Base-by-base conservation (phyloP, 176 grass and related monocot species). In the Saccharum officinarum region DNA sequence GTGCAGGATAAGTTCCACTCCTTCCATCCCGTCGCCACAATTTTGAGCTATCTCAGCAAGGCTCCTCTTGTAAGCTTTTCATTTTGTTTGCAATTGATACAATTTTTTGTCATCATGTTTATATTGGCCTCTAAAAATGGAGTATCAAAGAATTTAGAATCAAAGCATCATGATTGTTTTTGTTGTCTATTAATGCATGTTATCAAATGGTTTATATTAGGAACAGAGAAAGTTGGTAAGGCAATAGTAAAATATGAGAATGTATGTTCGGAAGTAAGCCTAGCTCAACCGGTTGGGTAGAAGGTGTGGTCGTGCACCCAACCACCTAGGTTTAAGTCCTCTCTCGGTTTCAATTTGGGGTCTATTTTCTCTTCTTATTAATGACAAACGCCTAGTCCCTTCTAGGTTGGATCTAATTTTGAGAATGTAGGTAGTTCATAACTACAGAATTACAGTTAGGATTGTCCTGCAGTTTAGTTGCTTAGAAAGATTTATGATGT, bases 11-110 rank as follows among this genome's bases (percentile, higher is more conserved):
- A 94, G 69, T 92, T 94, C 69, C 92, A 92, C 36, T 94, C 95
- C 45, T 97, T 94, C 78, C 95, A 94, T 87, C 95, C 86, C 0
- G 95, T 97, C 61, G 90, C 94, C 71, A 85, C 90, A 34, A 97
- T 94, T 71, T 69, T 97, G 70, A 97, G 94, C 34, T 97, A 97
- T 41, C 94, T 97, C 73, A 94, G 85, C 86, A 97, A 97, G 73
- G 92, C 94, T 77, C 94, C 94, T 36, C 92, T 97, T 79, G 94
- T 94, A 88, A 97, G 72, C n/a, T 4, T 34, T 52, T 60, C 11
- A 23, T 52, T 65, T 66, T 37, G 25, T 82, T 26, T 37, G n/a
- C 14, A 71, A 0, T 37, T n/a, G 49, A 37, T 37, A 1, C 73
- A 55, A 20, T 55, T 1, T 20, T 75, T 9, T 76, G 17, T 22